These are phyloP conservation scores for Termitomyces sp. DNA, from an alignment of 768 basidiomycete genomes.

Conservation along the genomic window DNA sequence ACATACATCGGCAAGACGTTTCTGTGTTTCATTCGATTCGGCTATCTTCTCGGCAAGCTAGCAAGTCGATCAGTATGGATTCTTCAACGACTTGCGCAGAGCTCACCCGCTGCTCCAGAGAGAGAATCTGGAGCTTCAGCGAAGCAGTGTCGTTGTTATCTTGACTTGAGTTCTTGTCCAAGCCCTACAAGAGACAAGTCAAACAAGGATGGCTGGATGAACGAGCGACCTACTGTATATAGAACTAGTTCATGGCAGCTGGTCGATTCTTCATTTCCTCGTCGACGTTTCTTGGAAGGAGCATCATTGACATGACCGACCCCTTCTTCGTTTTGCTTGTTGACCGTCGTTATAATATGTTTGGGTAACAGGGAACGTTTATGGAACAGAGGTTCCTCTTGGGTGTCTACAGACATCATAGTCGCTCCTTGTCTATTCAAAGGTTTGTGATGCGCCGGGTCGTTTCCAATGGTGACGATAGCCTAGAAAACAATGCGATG, in stretches of 20 bases:
- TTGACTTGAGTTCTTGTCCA: neutral
- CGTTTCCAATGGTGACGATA: neutral
- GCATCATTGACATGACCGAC: neutral
- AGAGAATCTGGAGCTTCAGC: neutral
- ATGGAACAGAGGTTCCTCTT: too few species aligned
- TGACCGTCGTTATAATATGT: too few species aligned
- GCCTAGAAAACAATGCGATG: neutral
- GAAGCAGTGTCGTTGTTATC: neutral
- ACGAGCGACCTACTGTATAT: neutral
- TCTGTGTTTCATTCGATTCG: too few species aligned
- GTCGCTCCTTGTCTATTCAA: neutral
- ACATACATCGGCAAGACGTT: too few species aligned
- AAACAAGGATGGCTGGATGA: slow-evolving; percentile 1
- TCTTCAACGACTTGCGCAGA: neutral
- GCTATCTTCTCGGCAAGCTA: neutral
- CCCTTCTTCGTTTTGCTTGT: neutral
- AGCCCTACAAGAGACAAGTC: neutral
- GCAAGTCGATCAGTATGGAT: neutral
- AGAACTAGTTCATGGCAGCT: neutral
- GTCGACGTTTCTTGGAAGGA: neutral
- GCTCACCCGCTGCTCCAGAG: neutral
- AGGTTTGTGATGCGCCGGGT: too few species aligned
- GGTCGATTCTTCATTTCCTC: neutral
- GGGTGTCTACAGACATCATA: too few species aligned
- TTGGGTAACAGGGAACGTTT: too few species aligned